phyloP scores from a whole-genome alignment of 495 filamentous ascomycete species.

The Lepraria neglecta region DNA sequence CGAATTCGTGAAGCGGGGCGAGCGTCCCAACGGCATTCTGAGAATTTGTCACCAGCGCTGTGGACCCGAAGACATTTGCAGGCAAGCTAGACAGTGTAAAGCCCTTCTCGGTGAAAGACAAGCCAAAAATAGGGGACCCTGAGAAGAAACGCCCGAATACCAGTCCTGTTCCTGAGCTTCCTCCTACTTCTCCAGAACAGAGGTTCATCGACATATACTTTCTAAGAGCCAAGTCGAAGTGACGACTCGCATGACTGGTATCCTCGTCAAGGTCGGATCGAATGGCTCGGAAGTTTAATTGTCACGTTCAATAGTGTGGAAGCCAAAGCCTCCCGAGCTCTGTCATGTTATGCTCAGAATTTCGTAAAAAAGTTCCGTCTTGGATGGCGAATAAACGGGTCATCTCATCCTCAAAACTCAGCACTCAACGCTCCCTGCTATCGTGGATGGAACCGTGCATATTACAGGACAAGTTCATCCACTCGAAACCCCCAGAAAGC shows the following conservation, averaged over 20 bases:
- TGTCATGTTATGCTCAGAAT: too few relatives aligned
- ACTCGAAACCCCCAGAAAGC: too few relatives aligned
- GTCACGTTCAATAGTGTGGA: too few relatives aligned
- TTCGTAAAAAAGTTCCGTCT: too few relatives aligned
- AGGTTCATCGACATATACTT: neutral
- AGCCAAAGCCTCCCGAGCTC: too few relatives aligned
- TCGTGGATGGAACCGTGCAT: too few relatives aligned
- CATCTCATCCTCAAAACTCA: too few relatives aligned
- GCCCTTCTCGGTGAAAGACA: neutral
- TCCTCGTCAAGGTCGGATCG: neutral
- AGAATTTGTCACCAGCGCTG: constrained; percentile 1
- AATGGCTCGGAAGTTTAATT: too few relatives aligned
- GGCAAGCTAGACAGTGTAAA: neutral
- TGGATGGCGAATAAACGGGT: too few relatives aligned
- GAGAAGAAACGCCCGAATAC: neutral
- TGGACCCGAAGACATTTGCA: neutral
- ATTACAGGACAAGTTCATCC: too few relatives aligned
- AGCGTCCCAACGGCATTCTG: constrained; percentile 55
- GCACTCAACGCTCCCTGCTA: too few relatives aligned
- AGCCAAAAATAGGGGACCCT: neutral
- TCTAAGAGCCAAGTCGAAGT: neutral
- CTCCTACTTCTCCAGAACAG: neutral
- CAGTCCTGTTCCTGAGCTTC: neutral
- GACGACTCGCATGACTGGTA: too few relatives aligned
- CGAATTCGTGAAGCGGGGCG: constrained; percentile 40